Conservation (phyloP, 345 rosid genomes). For the Lagerstroemia speciosa region DNA sequence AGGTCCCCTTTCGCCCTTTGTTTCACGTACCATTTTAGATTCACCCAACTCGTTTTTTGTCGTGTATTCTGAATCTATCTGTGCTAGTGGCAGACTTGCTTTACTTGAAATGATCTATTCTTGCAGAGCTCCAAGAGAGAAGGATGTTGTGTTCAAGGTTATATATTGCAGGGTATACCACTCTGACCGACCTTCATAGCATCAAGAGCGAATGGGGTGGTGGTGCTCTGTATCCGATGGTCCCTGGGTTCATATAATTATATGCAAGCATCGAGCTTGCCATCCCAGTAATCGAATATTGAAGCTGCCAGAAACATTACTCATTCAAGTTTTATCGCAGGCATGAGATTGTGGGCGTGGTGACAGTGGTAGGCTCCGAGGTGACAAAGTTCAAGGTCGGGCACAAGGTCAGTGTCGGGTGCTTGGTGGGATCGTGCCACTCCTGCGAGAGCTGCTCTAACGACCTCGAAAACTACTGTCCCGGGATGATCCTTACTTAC, state of each 20-base stretch:
- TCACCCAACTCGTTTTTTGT: background rate
- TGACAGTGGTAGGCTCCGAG: conserved; percentile 30
- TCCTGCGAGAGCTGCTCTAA: conserved; percentile 35
- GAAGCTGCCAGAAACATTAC: no score
- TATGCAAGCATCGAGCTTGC: background rate
- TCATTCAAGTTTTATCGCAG: background rate
- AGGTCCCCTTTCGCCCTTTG: background rate
- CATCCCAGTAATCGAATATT: background rate
- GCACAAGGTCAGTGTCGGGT: conserved; percentile 34
- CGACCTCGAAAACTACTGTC: conserved; percentile 22
- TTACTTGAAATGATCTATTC: background rate
- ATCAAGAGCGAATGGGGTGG: conserved; percentile 40
- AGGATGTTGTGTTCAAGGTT: conserved; percentile 31
- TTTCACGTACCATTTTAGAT: background rate
- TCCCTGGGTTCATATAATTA: conserved; percentile 36
- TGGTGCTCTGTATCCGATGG: conserved; percentile 33
- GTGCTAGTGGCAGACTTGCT: no score
- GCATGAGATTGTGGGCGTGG: conserved; percentile 31
- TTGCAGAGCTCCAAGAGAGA: conserved; percentile 27
- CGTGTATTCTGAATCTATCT: no score
- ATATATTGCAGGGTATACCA: conserved; percentile 51
- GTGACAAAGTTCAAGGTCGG: conserved; percentile 31
- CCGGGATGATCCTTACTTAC: conserved; percentile 16
- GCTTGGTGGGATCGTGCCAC: conserved; percentile 42
- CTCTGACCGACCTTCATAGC: conserved; percentile 33